Evolutionary conservation across 2,329 filamentous ascomycete species (phyloP), one percentile per base, ranked within the genome.

Genomic region (Geosmithia morbida): DNA sequence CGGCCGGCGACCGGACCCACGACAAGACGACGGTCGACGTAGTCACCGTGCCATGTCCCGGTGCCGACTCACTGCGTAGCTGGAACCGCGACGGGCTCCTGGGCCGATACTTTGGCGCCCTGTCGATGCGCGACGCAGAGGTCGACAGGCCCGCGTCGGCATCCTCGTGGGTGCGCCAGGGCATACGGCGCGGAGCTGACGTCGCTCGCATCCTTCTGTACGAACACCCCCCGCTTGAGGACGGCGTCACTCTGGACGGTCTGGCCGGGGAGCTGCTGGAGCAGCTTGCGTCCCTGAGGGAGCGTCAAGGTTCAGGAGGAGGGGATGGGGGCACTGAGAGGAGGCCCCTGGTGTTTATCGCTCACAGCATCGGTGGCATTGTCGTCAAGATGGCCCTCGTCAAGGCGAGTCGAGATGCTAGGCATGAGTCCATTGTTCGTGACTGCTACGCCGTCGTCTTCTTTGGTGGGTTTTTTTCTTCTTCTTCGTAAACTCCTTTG

Each of bases 361-460:
- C 69, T 11, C 78, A 82, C 49, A 79, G 77, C 44, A 66, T 81
- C 6, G 78, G 78, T 1, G 78, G 78, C 0, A 55, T 81, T 22
- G 73, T 81, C 1, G 71, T 72, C 7, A 81, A 81, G 61, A 63
- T 70, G 54, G 74, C 73, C 2, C 54, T 81, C 41, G 65, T 72
- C 7, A 71, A 67, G 52, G 72, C 73, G 2, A 65, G 59, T 39
- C 56, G 62, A 17, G 58, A 59, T 22, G 50, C 60, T 0, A 56
- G 57, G 2, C 67, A 69, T 51, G 64, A 63, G 44, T 59, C 63
- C 2, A 66, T 81, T 13, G 60, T 75, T 43, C 68, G 69, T 42
- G 72, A 75, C 52, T 81, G 75, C 48, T 75, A 81, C 50, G 77
- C 77, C 0, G 70, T 78, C 44, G 74, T 74, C 0, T 81, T 81